phyloP scores from a whole-genome alignment of 75 land plant genomes.

The Adiantum capillusveneris region DNA sequence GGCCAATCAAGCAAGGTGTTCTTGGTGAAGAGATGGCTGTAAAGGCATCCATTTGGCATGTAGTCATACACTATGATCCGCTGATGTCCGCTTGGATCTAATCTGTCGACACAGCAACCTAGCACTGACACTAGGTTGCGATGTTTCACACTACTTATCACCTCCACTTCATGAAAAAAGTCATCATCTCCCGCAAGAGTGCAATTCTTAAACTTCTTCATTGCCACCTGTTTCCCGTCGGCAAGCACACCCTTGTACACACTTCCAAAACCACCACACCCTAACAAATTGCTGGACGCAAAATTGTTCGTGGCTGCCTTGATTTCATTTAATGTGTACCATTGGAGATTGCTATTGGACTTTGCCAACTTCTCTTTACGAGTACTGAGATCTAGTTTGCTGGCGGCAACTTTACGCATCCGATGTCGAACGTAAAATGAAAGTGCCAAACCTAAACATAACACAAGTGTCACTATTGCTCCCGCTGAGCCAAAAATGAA shows the following conservation, averaged over 20 bases:
- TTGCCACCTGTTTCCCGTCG: conserved; percentile 48
- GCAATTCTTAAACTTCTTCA: conserved; percentile 88
- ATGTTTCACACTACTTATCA: conserved; percentile 71
- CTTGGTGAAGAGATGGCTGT: conserved; percentile 62
- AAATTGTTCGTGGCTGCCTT: conserved; percentile 52
- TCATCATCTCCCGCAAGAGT: conserved; percentile 61
- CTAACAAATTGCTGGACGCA: conserved; percentile 32
- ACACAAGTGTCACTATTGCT: too few relatives aligned
- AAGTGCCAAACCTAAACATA: neutral
- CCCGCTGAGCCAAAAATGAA: too few relatives aligned
- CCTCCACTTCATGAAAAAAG: conserved; percentile 78
- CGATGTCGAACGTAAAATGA: neutral
- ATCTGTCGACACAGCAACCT: conserved; percentile 66
- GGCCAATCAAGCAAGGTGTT: conserved; percentile 60
- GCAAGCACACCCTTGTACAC: too few relatives aligned
- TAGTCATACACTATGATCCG: conserved; percentile 75
- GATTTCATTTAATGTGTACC: neutral
- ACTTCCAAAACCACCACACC: too few relatives aligned
- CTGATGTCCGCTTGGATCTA: conserved; percentile 62
- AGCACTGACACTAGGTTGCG: conserved; percentile 59
- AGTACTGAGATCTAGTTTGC: neutral
- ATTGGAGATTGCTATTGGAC: neutral
- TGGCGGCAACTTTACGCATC: neutral
- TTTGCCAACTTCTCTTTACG: neutral
- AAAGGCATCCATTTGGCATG: conserved; percentile 67